Base-by-base conservation (phyloP, 768 basidiomycete species). In the Mycena alexandri region DNA sequence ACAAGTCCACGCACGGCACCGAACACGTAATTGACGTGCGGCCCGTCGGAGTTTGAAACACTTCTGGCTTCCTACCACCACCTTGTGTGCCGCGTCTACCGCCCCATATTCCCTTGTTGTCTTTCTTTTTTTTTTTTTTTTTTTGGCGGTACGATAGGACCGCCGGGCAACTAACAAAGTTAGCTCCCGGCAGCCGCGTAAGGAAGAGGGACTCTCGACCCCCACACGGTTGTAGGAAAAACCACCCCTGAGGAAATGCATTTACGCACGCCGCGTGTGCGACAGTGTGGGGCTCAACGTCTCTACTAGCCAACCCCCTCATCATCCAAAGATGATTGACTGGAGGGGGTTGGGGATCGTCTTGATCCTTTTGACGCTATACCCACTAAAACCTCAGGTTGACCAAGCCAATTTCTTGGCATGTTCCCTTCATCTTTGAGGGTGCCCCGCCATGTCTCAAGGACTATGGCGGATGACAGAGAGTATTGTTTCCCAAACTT, bases 351-450 rank as follows among this genome's bases (percentile, higher is more conserved):
- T 10, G 34, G 52, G 34, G 52, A 33, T 19, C 52, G 2, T 53
- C 5, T 1, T 14, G 52, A 22, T 21, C 52, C 52, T 53, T 16
- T 53, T 22, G 52, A 53, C 34, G 52, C 33, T 53, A 53, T 53
- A 55, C 54, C 54, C 54, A 55, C 41, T 55, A 55, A 55, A 55
- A 55, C 54, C 54, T 22, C 54, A 55, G 54, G 13, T 24, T 38
- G 21, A 38, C 22, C 1, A 42, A 55, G 54, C 38, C 54, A 55
- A 42, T 55, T 38, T 33, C 21, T 41, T 42, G 54, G 54, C 54
- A 55, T 16, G 4, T 25, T 22, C 5, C 41, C 24, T 16, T 42
- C 38, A 8, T 55, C 7, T 16, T 22, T 1, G 21, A 25, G 54
- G 6, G 22, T 42, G 5, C 38, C 54, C 12, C 19, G 21, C 54